phyloP scores from a whole-genome alignment of 2,329 filamentous ascomycete species.

The Beauveria varroae region DNA sequence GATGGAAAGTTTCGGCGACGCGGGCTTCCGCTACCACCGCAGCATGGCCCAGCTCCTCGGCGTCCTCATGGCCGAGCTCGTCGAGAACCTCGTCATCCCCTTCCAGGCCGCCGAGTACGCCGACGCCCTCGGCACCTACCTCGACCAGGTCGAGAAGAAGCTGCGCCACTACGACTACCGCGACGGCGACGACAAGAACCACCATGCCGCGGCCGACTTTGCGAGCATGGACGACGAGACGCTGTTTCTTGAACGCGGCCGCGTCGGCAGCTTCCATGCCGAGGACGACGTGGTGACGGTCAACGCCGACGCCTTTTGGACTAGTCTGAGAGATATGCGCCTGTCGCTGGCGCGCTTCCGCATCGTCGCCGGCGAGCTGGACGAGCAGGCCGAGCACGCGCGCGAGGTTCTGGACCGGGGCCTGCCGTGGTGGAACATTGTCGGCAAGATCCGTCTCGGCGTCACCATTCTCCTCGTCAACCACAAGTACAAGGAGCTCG shows the following conservation, averaged over 20 bases:
- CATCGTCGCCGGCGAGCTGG: slow-evolving; percentile 35
- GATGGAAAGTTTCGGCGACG: slow-evolving; percentile 78
- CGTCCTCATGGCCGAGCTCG: slow-evolving; percentile 52
- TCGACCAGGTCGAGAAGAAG: slow-evolving; percentile 43
- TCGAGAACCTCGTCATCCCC: slow-evolving; percentile 53
- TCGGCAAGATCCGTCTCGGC: slow-evolving; percentile 57
- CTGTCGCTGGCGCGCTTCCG: slow-evolving; percentile 30
- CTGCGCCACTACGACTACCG: slow-evolving; percentile 21
- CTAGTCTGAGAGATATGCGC: slow-evolving; percentile 31
- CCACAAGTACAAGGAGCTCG: slow-evolving; percentile 73
- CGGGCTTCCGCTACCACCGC: slow-evolving; percentile 56
- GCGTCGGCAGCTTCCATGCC: slow-evolving; percentile 8
- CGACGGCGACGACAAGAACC: slow-evolving; percentile 15
- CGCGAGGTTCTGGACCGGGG: slow-evolving; percentile 38
- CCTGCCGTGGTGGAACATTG: slow-evolving; percentile 74
- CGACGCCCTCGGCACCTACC: slow-evolving; percentile 43
- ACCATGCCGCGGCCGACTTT: slow-evolving; percentile 1
- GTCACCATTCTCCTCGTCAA: slow-evolving; percentile 62
- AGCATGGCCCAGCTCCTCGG: slow-evolving; percentile 60
- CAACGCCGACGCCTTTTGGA: slow-evolving; percentile 31
- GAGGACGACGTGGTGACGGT: slow-evolving; percentile 21
- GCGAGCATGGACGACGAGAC: slow-evolving; percentile 20
- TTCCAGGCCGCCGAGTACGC: slow-evolving; percentile 61
- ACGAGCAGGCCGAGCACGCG: slow-evolving; percentile 35
- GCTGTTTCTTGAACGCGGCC: slow-evolving; percentile 23